These are phyloP conservation scores for Pseudohalonectria lignicola DNA, from an alignment of 2,329 filamentous ascomycete genomes.

Conservation along the genomic window DNA sequence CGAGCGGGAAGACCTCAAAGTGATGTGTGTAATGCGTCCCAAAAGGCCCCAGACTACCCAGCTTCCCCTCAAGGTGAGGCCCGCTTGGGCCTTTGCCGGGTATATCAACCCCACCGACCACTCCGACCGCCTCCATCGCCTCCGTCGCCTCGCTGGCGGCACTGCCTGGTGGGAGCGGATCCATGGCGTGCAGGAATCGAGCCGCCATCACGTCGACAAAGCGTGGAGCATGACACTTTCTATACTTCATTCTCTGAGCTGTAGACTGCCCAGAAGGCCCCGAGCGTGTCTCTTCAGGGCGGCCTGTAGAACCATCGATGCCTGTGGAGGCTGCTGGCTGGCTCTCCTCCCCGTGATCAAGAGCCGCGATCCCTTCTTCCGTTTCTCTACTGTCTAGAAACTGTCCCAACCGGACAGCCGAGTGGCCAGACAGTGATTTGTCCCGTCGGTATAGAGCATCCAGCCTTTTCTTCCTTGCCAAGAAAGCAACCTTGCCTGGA, in stretches of 20 bases:
- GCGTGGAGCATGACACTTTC: slow-evolving; percentile 19
- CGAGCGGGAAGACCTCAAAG: slow-evolving; percentile 51
- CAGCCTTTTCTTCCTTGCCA: slow-evolving; percentile 38
- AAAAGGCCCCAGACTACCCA: slow-evolving; percentile 47
- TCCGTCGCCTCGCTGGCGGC: slow-evolving; percentile 8
- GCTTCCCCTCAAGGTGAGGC: too few species aligned
- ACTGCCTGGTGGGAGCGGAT: slow-evolving; percentile 29
- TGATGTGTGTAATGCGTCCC: slow-evolving; percentile 50
- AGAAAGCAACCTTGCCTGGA: slow-evolving; percentile 25
- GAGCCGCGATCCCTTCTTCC: too few species aligned
- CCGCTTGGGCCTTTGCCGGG: too few species aligned
- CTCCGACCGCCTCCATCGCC: too few species aligned
- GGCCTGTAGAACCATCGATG: too few species aligned
- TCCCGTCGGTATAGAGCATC: slow-evolving; percentile 40
- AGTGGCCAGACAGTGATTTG: slow-evolving; percentile 12
- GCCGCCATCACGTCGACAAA: slow-evolving; percentile 37
- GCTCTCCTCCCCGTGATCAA: too few species aligned
- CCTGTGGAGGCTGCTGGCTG: too few species aligned
- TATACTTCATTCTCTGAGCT: background rate
- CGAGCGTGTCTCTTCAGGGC: too few species aligned
- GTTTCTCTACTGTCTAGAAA: too few species aligned
- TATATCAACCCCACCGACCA: too few species aligned
- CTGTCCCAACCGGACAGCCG: slow-evolving; percentile 23
- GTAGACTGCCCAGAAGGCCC: too few species aligned
- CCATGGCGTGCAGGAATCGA: slow-evolving; percentile 40